Evolutionary conservation across 371 early-diverging fungal species (phyloP).

Genomic region (Agmasoma carcini): DNA sequence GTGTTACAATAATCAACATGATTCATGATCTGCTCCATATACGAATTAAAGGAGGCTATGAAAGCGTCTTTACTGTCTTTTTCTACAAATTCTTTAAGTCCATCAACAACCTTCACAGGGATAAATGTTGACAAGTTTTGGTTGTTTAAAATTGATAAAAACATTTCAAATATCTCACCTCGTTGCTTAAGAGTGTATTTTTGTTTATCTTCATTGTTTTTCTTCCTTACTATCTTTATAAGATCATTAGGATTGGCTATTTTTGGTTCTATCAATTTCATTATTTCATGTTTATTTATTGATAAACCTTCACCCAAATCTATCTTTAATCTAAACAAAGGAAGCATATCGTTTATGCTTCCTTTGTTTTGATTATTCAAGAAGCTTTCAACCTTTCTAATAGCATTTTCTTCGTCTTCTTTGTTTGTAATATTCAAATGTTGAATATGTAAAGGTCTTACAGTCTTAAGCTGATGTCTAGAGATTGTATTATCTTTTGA

Average conservation of each 20-base stretch:
- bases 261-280: slow-evolving; percentile 61
- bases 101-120: slow-evolving; percentile 11
- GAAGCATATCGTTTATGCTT: slow-evolving; percentile 60
- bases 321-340: slow-evolving; percentile 59
- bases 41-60: slow-evolving; percentile 2
- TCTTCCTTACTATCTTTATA: slow-evolving; percentile 60
- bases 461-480: slow-evolving; percentile 61
- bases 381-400: slow-evolving; percentile 18
- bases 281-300: slow-evolving; percentile 68
- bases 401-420: slow-evolving; percentile 13
- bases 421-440: slow-evolving; percentile 16
- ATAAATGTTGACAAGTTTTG: slow-evolving; percentile 11
- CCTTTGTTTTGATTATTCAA: slow-evolving; percentile 3
- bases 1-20: slow-evolving; percentile 2
- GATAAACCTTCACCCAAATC: slow-evolving; percentile 62
- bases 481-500: slow-evolving; percentile 58
- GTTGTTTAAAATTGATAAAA: neutral
- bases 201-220: slow-evolving; percentile 7
- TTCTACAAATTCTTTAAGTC: slow-evolving; percentile 22
- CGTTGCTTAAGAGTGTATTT: neutral
- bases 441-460: slow-evolving; percentile 69
- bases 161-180: slow-evolving; percentile 11
- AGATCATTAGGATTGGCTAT: slow-evolving; percentile 88
- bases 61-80: slow-evolving; percentile 28
- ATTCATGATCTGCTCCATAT: slow-evolving; percentile 2